Conservation (phyloP, 345 rosid genomes). For the Raphanus sativus region DNA sequence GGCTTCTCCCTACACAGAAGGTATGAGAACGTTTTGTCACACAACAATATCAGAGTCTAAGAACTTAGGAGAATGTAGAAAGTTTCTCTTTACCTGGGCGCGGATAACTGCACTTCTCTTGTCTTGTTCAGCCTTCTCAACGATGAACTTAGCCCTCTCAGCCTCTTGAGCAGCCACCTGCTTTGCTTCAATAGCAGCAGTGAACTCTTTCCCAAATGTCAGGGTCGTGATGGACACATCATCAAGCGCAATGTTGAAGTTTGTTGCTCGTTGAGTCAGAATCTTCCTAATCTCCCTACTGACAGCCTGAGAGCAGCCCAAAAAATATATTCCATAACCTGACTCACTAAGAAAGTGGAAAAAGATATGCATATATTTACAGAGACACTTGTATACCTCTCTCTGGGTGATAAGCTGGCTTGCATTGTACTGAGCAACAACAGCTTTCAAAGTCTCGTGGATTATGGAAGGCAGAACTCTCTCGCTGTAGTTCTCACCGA, state of each 20-base stretch:
- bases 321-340: background rate
- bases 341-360: background rate
- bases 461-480: conserved; percentile 80
- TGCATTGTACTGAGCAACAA: conserved; percentile 90
- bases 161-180: conserved; percentile 97
- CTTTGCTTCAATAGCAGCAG: conserved; percentile 92
- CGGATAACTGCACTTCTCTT: conserved; percentile 87
- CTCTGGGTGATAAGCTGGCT: conserved; percentile 94
- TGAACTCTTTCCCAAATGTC: conserved; percentile 88
- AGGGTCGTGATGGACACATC: conserved; percentile 86
- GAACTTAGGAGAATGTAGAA: background rate
- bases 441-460: conserved; percentile 85
- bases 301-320: conserved; percentile 46
- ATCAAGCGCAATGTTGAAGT: conserved; percentile 73
- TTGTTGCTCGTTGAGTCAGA: conserved; percentile 70
- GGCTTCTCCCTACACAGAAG: conserved; percentile 66
- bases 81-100: conserved; percentile 58
- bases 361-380: background rate
- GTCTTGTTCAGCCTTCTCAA: conserved; percentile 92
- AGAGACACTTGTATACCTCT: conserved; percentile 52
- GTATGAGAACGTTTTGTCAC: conserved; percentile 4
- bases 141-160: conserved; percentile 86
- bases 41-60: background rate
- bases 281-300: conserved; percentile 79
- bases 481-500: conserved; percentile 80